Evolutionary conservation across 441 rosid genomes (phyloP).

Genomic region (Arabidopsis lyrata): DNA sequence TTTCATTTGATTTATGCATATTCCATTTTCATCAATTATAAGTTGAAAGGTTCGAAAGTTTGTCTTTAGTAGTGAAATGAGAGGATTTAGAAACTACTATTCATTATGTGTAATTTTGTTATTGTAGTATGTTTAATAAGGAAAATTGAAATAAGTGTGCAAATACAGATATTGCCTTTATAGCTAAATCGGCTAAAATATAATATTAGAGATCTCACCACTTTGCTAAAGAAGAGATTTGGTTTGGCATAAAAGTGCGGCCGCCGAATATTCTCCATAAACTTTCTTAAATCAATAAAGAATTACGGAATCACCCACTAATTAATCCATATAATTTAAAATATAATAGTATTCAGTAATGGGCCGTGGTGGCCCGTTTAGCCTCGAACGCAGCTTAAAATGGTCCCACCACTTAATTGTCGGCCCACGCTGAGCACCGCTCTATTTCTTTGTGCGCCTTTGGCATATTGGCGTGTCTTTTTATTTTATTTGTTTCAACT

Average conservation of each 20-base stretch:
- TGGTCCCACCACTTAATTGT: conserved; percentile 57
- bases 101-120: not conserved
- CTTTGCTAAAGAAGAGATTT: conserved; percentile 49
- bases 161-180: conserved; percentile 39
- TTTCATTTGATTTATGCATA: too few species aligned
- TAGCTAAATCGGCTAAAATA: conserved; percentile 16
- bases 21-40: too few species aligned
- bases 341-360: conserved; percentile 19
- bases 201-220: conserved; percentile 29
- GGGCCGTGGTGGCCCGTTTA: conserved; percentile 39
- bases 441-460: conserved; percentile 53
- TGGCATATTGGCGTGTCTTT: conserved; percentile 42
- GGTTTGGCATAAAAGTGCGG: conserved; percentile 51
- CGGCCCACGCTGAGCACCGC: conserved; percentile 71
- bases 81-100: not conserved
- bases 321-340: conserved; percentile 3
- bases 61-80: not conserved
- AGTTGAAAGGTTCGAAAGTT: too few species aligned
- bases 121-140: not conserved
- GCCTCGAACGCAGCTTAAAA: conserved; percentile 55
- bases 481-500: conserved; percentile 17
- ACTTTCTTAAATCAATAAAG: conserved; percentile 27
- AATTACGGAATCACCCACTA: conserved; percentile 8
- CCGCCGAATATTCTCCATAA: conserved; percentile 61
- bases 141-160: not conserved